Percentiles rank a stretch among this genome's conserved stretches.
Evolutionary conservation across 2,329 filamentous ascomycete genomes (phyloP).

Genomic region (Paramyrothecium sp.): DNA sequence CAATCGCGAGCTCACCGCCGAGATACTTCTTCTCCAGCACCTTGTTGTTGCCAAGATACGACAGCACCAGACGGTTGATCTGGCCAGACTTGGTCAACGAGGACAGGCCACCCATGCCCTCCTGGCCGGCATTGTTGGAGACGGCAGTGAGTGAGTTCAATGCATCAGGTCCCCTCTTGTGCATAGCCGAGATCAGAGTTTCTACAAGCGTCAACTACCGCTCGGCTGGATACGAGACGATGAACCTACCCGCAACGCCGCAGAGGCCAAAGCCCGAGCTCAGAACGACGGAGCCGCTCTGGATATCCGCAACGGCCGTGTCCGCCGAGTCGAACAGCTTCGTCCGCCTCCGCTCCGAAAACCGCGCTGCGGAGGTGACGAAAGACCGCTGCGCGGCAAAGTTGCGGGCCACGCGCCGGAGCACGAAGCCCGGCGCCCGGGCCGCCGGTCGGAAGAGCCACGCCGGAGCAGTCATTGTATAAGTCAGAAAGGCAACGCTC

Average conservation of each 20-base stretch:
- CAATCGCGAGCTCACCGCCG: constrained; percentile 70
- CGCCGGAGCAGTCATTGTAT: neutral
- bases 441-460: neutral
- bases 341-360: constrained; percentile 20
- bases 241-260: constrained; percentile 62
- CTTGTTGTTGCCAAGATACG: constrained; percentile 78
- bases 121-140: constrained; percentile 77
- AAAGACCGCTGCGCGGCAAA: neutral
- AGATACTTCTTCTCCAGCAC: constrained; percentile 72
- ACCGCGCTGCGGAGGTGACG: neutral
- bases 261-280: constrained; percentile 85
- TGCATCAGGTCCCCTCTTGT: constrained; percentile 54
- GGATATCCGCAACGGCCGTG: constrained; percentile 67
- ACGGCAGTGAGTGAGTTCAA: constrained; percentile 72
- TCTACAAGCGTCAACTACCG: constrained; percentile 37
- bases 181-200: constrained; percentile 71
- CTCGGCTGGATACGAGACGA: neutral
- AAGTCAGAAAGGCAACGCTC: neutral
- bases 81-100: constrained; percentile 68
- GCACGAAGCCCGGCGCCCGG: neutral
- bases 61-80: constrained; percentile 69
- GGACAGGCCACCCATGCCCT: constrained; percentile 66
- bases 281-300: constrained; percentile 68
- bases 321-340: constrained; percentile 58
- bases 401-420: neutral